Percentiles rank a stretch among this genome's conserved stretches.
phyloP scores from a whole-genome alignment of 352 stramenopile species.

The Plasmopara viticola region DNA sequence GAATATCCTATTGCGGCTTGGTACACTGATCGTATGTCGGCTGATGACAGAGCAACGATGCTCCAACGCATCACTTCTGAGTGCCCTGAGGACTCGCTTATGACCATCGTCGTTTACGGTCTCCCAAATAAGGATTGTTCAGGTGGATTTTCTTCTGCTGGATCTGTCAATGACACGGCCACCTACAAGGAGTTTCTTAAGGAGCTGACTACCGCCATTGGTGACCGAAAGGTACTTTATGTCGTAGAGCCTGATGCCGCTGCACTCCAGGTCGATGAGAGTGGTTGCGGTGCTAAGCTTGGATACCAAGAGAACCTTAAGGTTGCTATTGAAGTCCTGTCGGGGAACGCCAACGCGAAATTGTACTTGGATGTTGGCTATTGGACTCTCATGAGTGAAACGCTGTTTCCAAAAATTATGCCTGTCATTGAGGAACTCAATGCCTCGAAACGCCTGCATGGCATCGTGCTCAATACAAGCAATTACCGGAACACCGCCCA shows the following conservation, averaged over 20 bases:
- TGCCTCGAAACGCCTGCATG: constrained; percentile 36
- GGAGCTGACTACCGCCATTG: too few relatives aligned
- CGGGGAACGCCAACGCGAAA: constrained; percentile 43
- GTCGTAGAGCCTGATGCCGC: constrained; percentile 63
- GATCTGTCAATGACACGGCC: too few relatives aligned
- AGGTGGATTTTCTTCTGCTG: too few relatives aligned
- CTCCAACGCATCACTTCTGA: constrained; percentile 23
- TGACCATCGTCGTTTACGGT: constrained; percentile 62
- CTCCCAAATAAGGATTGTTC: too few relatives aligned
- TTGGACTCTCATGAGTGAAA: too few relatives aligned
- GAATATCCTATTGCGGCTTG: constrained; percentile 42
- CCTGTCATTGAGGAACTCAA: too few relatives aligned
- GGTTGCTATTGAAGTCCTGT: constrained; percentile 42
- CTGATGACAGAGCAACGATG: constrained; percentile 21
- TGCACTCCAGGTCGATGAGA: constrained; percentile 39
- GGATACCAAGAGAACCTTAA: constrained; percentile 52
- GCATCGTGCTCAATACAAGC: too few relatives aligned
- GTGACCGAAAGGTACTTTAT: too few relatives aligned
- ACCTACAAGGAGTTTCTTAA: too few relatives aligned
- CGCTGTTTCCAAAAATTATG: too few relatives aligned
- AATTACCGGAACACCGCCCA: too few relatives aligned
- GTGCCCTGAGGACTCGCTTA: constrained; percentile 32
- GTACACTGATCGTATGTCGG: constrained; percentile 45
- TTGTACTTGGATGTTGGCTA: constrained; percentile 64
- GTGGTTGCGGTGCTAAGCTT: constrained; percentile 29